Conservation (phyloP, 1,284 basidiomycete species). For the Ustilago nuda region DNA sequence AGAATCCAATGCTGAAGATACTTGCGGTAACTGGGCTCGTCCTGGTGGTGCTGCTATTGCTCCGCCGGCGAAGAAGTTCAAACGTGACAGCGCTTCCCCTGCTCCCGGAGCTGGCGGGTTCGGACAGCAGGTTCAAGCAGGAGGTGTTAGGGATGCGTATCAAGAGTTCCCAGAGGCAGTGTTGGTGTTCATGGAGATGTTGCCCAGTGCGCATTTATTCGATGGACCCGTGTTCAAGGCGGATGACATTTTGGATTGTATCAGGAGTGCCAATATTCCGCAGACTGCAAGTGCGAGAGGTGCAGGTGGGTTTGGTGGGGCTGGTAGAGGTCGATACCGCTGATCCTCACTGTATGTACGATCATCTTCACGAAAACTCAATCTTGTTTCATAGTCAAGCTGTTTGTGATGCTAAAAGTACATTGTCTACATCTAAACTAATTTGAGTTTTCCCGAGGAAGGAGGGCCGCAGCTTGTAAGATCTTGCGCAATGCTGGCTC, state of each 20-base stretch:
- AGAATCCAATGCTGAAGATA: conserved; percentile 69
- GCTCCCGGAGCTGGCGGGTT: conserved; percentile 18
- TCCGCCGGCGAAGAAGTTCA: conserved; percentile 59
- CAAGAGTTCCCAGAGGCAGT: conserved; percentile 51
- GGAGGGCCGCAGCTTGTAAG: conserved; percentile 15
- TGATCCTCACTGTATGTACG: neutral
- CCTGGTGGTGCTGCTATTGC: conserved; percentile 63
- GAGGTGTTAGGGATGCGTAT: conserved; percentile 26
- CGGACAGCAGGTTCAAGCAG: neutral
- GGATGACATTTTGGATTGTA: conserved; percentile 57
- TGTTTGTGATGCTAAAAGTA: neutral
- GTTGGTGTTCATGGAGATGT: conserved; percentile 55
- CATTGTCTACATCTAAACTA: conserved; percentile 1
- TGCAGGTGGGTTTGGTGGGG: conserved; percentile 8
- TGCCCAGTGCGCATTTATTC: conserved; percentile 50
- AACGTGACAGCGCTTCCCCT: conserved; percentile 72
- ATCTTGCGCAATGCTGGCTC: conserved; percentile 17
- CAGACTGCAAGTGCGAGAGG: neutral
- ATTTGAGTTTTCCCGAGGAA: neutral
- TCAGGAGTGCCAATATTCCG: conserved; percentile 51
- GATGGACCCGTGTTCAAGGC: conserved; percentile 55
- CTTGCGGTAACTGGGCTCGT: conserved; percentile 37
- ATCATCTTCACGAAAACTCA: neutral
- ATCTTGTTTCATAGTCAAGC: neutral
- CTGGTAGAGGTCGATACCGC: conserved; percentile 20